Percentiles rank a stretch among this genome's conserved stretches.
phyloP scores from a whole-genome alignment of 768 basidiomycete species.

The Pisolithus marmoratus region DNA sequence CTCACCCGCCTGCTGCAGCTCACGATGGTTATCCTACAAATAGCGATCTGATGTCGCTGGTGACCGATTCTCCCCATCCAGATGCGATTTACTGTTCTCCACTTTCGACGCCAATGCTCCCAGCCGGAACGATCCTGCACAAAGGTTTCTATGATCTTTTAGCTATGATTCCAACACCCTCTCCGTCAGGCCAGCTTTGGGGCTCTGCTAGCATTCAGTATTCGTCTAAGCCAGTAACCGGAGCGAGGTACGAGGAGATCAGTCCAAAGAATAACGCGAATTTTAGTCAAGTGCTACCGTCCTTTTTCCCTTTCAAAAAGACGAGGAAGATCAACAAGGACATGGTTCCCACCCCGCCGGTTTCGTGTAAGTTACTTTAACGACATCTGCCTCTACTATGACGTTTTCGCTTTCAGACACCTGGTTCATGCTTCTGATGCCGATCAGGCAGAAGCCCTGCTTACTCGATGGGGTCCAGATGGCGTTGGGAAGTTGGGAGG shows the following conservation, averaged over 20 bases:
- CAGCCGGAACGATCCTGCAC: conserved; percentile 71
- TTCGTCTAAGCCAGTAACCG: conserved; percentile 45
- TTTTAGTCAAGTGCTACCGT: conserved; percentile 21
- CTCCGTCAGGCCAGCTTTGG: conserved; percentile 58
- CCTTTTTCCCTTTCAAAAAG: conserved; percentile 39
- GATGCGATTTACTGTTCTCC: conserved; percentile 21
- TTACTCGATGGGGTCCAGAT: conserved; percentile 85
- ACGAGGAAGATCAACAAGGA: conserved; percentile 75
- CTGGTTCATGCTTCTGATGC: conserved; percentile 88
- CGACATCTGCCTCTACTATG: conserved; percentile 11
- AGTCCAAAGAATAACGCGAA: conserved; percentile 7
- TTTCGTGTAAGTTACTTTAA: conserved; percentile 62
- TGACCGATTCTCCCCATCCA: conserved; percentile 31
- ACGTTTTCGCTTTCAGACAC: conserved; percentile 48
- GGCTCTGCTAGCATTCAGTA: conserved; percentile 34
- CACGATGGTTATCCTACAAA: conserved; percentile 2
- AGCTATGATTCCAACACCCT: conserved; percentile 66
- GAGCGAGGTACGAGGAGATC: conserved; percentile 66
- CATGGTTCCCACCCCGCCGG: conserved; percentile 83
- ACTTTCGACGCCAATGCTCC: conserved; percentile 39
- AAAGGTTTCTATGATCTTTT: conserved; percentile 89
- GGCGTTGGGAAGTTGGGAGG: conserved; percentile 85
- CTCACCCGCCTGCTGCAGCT: neutral
- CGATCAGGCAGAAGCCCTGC: conserved; percentile 80
- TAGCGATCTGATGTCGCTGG: conserved; percentile 3